Evolutionary conservation across 495 filamentous ascomycete genomes (phyloP).

Genomic region (Penicillium angulare): DNA sequence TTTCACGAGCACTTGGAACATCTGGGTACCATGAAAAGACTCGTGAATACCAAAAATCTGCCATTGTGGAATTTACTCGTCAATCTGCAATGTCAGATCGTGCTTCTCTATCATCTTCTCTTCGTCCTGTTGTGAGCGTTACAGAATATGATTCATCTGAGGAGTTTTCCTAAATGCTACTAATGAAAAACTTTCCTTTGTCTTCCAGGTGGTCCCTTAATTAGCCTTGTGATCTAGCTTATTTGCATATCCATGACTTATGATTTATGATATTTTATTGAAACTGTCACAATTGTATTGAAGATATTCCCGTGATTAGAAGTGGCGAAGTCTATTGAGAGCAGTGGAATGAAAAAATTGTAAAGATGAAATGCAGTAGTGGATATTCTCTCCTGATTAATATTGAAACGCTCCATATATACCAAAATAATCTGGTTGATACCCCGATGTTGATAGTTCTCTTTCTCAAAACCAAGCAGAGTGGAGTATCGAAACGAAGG

Average conservation of each 20-base stretch:
- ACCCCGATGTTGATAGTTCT: too few species aligned
- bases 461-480: too few species aligned
- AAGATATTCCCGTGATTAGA: too few species aligned
- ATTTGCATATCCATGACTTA: neutral
- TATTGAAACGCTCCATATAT: too few species aligned
- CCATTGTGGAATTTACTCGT: conserved; percentile 8
- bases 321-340: too few species aligned
- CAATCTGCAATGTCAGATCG: neutral
- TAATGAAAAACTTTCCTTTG: neutral
- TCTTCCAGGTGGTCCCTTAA: neutral
- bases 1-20: conserved; percentile 11
- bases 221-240: neutral
- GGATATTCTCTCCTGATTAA: too few species aligned
- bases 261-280: too few species aligned
- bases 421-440: too few species aligned
- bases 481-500: too few species aligned
- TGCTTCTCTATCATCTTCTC: conserved; percentile 1
- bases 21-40: conserved; percentile 16
- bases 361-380: too few species aligned
- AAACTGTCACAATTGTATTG: too few species aligned
- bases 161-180: neutral
- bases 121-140: conserved; percentile 6
- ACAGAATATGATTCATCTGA: neutral
- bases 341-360: too few species aligned
- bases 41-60: conserved; percentile 11